These are phyloP conservation scores for Tetraselmis chui DNA, from an alignment of 139 green algal genomes.

Conservation along the genomic window DNA sequence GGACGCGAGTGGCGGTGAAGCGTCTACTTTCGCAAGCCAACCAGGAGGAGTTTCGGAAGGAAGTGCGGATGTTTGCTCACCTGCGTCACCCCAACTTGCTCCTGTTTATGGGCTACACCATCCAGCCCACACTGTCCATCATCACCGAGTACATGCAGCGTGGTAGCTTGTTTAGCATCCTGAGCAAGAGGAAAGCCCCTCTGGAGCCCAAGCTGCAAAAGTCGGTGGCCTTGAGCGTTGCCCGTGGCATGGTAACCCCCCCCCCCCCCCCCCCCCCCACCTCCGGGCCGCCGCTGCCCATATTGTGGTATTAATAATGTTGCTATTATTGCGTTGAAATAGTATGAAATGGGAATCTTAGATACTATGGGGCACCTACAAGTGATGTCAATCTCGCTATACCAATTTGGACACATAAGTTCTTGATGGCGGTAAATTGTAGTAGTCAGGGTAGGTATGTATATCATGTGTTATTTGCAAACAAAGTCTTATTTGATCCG, in stretches of 20 bases:
- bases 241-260: slow-evolving; percentile 41
- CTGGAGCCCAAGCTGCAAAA: slow-evolving; percentile 31
- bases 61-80: slow-evolving; percentile 39
- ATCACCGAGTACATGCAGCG: slow-evolving; percentile 34
- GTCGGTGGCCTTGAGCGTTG: slow-evolving; percentile 47
- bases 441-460: no score
- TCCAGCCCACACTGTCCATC: slow-evolving; percentile 33
- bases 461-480: no score
- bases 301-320: no score
- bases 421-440: no score
- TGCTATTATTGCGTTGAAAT: no score
- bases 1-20: slow-evolving; percentile 49
- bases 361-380: no score
- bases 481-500: no score
- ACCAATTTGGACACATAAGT: no score
- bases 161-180: slow-evolving; percentile 40
- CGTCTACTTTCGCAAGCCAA: slow-evolving; percentile 38
- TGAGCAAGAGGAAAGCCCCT: slow-evolving; percentile 21
- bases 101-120: slow-evolving; percentile 54
- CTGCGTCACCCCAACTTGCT: slow-evolving; percentile 58
- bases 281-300: neutral
- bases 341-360: no score
- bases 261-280: no score
- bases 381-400: no score
- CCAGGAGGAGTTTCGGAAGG: slow-evolving; percentile 32